These are phyloP conservation scores for Pterocarpus macrocarpus DNA, from an alignment of 306 rosid species.

Conservation along the genomic window DNA sequence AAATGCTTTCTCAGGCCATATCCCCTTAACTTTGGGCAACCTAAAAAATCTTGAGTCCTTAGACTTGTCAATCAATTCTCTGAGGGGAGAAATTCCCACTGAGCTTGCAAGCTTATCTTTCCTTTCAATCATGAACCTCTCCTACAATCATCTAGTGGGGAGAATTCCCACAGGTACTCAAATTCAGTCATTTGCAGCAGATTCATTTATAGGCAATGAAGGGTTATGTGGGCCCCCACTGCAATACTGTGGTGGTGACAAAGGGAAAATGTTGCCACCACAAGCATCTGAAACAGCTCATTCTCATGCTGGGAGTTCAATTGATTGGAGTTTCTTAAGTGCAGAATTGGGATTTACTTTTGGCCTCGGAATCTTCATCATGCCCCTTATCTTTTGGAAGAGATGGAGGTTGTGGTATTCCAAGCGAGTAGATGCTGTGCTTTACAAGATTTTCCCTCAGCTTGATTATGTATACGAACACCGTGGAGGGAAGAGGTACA, in stretches of 20 bases:
- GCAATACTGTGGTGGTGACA: background rate
- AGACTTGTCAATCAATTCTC: constrained; percentile 41
- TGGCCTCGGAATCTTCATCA: constrained; percentile 43
- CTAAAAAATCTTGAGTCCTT: too few relatives aligned
- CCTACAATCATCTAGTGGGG: constrained; percentile 49
- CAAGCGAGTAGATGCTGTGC: constrained; percentile 6
- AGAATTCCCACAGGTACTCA: constrained; percentile 52
- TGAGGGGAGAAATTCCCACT: constrained; percentile 44
- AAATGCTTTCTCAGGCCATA: too few relatives aligned
- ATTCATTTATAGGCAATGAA: constrained; percentile 46
- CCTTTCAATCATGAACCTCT: constrained; percentile 10
- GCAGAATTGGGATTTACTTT: constrained; percentile 48
- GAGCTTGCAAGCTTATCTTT: constrained; percentile 35
- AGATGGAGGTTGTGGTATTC: constrained; percentile 47
- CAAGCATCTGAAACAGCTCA: constrained; percentile 1
- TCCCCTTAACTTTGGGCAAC: too few relatives aligned
- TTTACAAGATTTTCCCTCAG: constrained; percentile 8
- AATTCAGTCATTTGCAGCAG: constrained; percentile 43
- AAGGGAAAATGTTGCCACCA: background rate
- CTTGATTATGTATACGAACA: constrained; percentile 31
- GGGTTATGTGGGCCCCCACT: constrained; percentile 51
- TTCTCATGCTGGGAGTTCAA: background rate
- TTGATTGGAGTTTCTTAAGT: constrained; percentile 42
- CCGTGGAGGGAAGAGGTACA: background rate
- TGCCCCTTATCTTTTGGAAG: constrained; percentile 31